Conservation (phyloP, 306 rosid genomes). For the Begonia loranthoides region DNA sequence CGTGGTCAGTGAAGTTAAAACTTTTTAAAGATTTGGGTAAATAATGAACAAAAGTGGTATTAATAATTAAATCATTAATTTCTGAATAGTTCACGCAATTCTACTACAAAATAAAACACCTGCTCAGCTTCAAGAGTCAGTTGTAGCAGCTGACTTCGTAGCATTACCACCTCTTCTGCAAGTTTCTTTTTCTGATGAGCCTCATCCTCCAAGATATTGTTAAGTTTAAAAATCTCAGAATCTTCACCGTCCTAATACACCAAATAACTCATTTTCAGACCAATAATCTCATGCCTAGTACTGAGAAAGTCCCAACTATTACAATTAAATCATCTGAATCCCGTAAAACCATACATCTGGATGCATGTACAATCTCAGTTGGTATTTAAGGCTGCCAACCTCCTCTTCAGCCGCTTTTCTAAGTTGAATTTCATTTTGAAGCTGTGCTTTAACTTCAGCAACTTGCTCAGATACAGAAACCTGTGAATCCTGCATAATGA, state of each 20-base stretch:
- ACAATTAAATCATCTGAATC: constrained; percentile 10
- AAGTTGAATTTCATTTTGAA: constrained; percentile 42
- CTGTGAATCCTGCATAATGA: constrained; percentile 30
- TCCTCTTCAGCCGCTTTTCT: constrained; percentile 75
- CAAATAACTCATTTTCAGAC: constrained; percentile 11
- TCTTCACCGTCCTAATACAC: constrained; percentile 56
- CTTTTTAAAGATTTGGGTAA: background rate
- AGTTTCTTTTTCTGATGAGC: constrained; percentile 57
- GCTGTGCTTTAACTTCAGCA: constrained; percentile 44
- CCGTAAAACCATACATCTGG: constrained; percentile 29
- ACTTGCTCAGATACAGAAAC: constrained; percentile 37
- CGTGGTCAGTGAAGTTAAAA: background rate
- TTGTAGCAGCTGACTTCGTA: constrained; percentile 78
- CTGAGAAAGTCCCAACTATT: background rate
- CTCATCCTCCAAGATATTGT: constrained; percentile 58
- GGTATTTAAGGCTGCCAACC: constrained; percentile 37
- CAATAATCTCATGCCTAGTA: background rate
- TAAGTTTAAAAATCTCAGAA: constrained; percentile 42
- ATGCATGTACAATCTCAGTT: constrained; percentile 28
- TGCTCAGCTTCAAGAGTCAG: constrained; percentile 76
- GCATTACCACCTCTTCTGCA: constrained; percentile 77
- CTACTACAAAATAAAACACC: constrained; percentile 25
- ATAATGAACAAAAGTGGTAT: background rate
- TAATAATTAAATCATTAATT: constrained; percentile 2
- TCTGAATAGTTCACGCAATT: background rate